These are phyloP conservation scores for Xylaria telfairii DNA, from an alignment of 495 filamentous ascomycete genomes.

Conservation along the genomic window DNA sequence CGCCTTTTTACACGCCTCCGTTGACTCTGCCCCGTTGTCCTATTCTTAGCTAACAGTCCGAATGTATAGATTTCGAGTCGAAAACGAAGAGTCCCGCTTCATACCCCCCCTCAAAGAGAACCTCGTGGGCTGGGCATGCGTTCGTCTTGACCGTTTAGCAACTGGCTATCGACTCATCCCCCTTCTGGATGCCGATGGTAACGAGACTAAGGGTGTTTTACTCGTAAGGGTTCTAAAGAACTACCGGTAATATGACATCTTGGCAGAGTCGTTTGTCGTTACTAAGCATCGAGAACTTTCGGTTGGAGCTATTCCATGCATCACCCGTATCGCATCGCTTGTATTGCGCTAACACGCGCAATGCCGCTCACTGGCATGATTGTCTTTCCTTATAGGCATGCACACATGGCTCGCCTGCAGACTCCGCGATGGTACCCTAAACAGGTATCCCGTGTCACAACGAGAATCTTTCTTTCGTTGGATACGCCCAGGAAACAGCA, in stretches of 20 bases:
- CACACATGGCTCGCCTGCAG: not conserved
- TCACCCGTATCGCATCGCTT: constrained; percentile 1
- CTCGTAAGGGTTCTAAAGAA: constrained; percentile 67
- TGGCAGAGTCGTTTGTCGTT: not conserved
- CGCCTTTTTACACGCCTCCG: not conserved
- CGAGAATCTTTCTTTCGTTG: not conserved
- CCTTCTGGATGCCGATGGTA: constrained; percentile 68
- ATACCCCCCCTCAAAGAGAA: constrained; percentile 55
- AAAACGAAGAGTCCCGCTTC: constrained; percentile 63
- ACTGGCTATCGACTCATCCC: constrained; percentile 78
- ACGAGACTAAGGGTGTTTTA: constrained; percentile 66
- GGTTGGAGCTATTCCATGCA: not conserved
- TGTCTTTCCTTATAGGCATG: not conserved
- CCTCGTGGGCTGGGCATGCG: constrained; percentile 84
- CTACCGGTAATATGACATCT: constrained; percentile 30
- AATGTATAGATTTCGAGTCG: constrained; percentile 74
- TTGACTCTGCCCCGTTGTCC: not conserved
- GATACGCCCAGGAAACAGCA: not conserved
- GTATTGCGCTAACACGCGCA: not conserved
- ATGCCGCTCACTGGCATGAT: not conserved
- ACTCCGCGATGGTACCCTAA: not conserved
- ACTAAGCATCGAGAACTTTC: not conserved
- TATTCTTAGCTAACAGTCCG: constrained; percentile 18
- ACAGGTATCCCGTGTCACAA: not conserved
- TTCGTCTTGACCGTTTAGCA: constrained; percentile 81